Evolutionary conservation across 306 rosid genomes (phyloP).

Genomic region (Cercis canadensis): DNA sequence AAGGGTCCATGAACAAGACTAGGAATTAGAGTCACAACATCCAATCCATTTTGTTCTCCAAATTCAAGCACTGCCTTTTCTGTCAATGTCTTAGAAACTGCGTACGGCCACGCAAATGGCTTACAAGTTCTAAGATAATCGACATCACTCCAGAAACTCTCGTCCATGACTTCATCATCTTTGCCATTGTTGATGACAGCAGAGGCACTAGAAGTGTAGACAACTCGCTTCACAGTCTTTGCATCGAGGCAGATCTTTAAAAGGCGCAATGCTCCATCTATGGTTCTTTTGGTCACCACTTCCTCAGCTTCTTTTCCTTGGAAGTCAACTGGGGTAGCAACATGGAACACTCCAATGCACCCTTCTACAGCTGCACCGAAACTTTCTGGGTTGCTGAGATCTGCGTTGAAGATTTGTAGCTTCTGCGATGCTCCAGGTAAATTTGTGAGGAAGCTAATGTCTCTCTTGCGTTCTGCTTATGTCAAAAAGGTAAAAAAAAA

Average conservation of each 20-base stretch:
- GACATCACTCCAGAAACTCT: conserved; percentile 58
- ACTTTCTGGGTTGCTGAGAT: conserved; percentile 58
- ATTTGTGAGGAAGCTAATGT: conserved; percentile 53
- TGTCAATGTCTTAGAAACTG: conserved; percentile 60
- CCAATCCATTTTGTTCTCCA: conserved; percentile 57
- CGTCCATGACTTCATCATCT: conserved; percentile 45
- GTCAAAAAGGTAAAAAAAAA: neutral
- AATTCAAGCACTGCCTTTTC: conserved; percentile 66
- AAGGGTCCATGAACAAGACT: conserved; percentile 63
- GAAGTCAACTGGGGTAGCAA: conserved; percentile 47
- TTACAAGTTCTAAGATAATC: conserved; percentile 35
- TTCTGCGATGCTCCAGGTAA: conserved; percentile 58
- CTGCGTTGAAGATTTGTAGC: conserved; percentile 55
- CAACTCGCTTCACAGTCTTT: conserved; percentile 55
- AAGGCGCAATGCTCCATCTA: conserved; percentile 63
- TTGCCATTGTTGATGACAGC: conserved; percentile 28
- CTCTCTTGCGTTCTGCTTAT: conserved; percentile 40
- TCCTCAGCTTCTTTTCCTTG: conserved; percentile 50
- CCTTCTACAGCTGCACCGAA: conserved; percentile 57
- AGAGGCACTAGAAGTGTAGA: conserved; percentile 64
- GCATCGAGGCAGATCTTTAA: conserved; percentile 51
- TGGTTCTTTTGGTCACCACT: conserved; percentile 46
- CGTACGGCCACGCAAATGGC: conserved; percentile 36
- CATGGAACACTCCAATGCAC: conserved; percentile 63
- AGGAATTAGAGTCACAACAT: conserved; percentile 63